These are phyloP conservation scores for Anisodus tanguticus DNA, from an alignment of 257 asterid species.

Conservation along the genomic window DNA sequence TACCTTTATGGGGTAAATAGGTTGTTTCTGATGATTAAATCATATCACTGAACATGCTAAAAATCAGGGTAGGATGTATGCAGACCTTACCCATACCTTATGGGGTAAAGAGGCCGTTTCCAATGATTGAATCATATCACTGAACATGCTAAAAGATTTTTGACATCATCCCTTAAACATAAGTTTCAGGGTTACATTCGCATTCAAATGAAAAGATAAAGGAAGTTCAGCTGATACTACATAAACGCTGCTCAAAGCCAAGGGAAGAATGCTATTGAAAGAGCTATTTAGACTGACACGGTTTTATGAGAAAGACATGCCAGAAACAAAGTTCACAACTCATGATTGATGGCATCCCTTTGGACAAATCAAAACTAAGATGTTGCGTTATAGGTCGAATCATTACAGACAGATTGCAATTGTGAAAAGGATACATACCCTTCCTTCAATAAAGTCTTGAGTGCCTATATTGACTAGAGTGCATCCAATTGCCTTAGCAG, in stretches of 20 bases:
- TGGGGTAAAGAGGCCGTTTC: too few relatives aligned
- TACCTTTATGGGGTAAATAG: too few relatives aligned
- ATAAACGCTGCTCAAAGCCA: background rate
- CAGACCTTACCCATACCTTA: too few relatives aligned
- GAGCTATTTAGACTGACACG: background rate
- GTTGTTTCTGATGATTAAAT: background rate
- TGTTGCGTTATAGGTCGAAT: background rate
- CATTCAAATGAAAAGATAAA: constrained; percentile 1
- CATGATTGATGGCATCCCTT: background rate
- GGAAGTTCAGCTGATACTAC: background rate
- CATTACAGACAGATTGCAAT: background rate
- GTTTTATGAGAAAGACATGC: constrained; percentile 11
- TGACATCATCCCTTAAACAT: background rate
- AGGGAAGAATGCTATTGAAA: background rate
- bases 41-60: background rate
- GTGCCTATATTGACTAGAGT: constrained; percentile 97
- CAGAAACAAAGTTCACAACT: background rate
- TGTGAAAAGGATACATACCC: constrained; percentile 60
- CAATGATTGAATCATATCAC: background rate
- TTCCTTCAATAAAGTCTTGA: constrained; percentile 94
- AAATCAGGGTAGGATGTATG: too few relatives aligned
- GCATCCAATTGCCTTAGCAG: constrained; percentile 98
- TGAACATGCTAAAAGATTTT: background rate
- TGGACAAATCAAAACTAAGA: background rate
- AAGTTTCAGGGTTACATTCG: background rate